Conservation (phyloP, 345 rosid species). For the Acer yangbiense region DNA sequence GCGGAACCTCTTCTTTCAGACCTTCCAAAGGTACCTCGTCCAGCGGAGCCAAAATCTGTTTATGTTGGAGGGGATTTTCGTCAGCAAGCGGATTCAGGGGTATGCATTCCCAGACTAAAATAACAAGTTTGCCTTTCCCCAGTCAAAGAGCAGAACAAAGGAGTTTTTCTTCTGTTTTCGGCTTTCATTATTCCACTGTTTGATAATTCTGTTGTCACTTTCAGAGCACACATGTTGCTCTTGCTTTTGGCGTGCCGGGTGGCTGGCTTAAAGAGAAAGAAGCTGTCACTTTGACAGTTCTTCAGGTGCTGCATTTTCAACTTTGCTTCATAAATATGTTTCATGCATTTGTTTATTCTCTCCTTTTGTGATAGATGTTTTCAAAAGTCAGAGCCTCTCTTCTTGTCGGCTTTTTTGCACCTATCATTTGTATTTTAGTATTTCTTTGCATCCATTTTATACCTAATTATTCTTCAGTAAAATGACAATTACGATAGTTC, state of each 20-base stretch:
- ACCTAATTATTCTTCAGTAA: not conserved
- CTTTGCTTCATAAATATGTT: constrained; percentile 5
- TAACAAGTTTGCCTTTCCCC: constrained; percentile 18
- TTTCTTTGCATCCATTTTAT: not conserved
- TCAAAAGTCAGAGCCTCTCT: not conserved
- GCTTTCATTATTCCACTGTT: not conserved
- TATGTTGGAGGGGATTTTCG: constrained; percentile 81
- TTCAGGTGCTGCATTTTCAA: constrained; percentile 54
- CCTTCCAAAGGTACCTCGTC: constrained; percentile 44
- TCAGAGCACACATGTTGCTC: constrained; percentile 67
- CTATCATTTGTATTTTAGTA: constrained; percentile 1
- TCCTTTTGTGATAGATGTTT: not conserved
- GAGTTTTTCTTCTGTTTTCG: not conserved
- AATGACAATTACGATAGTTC: constrained; percentile 9
- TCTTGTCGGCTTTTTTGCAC: constrained; percentile 1
- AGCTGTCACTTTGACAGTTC: constrained; percentile 59
- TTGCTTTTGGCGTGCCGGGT: constrained; percentile 73
- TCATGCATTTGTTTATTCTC: not conserved
- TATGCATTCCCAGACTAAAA: constrained; percentile 23
- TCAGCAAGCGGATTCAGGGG: constrained; percentile 62
- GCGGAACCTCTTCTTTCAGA: constrained; percentile 73
- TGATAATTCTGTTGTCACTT: constrained; percentile 1
- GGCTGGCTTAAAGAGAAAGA: constrained; percentile 80
- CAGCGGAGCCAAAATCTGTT: constrained; percentile 50
- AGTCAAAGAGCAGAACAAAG: not conserved